A percentile compares a stretch with the other conserved stretches of the same genome.
Evolutionary conservation across 1,139 yeast species (phyloP).

Genomic region (Candida tunisiensis): DNA sequence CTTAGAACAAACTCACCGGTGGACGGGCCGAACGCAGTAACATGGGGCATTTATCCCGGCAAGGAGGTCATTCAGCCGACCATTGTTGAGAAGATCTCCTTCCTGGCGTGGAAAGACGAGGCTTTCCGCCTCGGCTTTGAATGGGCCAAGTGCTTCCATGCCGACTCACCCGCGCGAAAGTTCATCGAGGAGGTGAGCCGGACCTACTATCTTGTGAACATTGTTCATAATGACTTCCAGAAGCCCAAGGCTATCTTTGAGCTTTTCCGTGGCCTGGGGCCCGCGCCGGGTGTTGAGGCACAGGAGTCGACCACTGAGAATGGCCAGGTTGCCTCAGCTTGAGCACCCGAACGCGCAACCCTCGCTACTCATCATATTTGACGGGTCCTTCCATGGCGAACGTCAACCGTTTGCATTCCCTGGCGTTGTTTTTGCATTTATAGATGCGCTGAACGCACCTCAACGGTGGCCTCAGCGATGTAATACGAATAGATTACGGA

Average conservation of each 20-base stretch:
- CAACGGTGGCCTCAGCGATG: too few species aligned
- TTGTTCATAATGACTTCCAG: slow-evolving; percentile 73
- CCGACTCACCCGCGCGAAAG: slow-evolving; percentile 15
- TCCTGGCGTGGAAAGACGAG: slow-evolving; percentile 95
- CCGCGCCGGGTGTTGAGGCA: too few species aligned
- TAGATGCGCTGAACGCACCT: too few species aligned
- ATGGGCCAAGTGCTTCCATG: slow-evolving; percentile 43
- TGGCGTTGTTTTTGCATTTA: too few species aligned
- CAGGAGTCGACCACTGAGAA: too few species aligned
- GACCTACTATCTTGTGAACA: slow-evolving; percentile 61
- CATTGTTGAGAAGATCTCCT: slow-evolving; percentile 76
- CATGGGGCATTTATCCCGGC: slow-evolving; percentile 96
- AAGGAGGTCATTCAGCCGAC: slow-evolving; percentile 86
- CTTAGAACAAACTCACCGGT: slow-evolving; percentile 50
- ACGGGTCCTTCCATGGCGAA: too few species aligned
- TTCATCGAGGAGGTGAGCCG: slow-evolving; percentile 36
- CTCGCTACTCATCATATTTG: too few species aligned
- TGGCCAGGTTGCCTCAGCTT: too few species aligned
- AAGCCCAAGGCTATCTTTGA: slow-evolving; percentile 18
- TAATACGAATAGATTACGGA: too few species aligned
- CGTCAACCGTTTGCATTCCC: too few species aligned
- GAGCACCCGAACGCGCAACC: too few species aligned
- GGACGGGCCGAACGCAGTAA: slow-evolving; percentile 82
- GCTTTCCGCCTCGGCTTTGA: slow-evolving; percentile 69
- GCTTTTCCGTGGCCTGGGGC: slow-evolving; percentile 10